Evolutionary conservation across 306 rosid genomes (phyloP).

Genomic region (Canavalia gladiata): DNA sequence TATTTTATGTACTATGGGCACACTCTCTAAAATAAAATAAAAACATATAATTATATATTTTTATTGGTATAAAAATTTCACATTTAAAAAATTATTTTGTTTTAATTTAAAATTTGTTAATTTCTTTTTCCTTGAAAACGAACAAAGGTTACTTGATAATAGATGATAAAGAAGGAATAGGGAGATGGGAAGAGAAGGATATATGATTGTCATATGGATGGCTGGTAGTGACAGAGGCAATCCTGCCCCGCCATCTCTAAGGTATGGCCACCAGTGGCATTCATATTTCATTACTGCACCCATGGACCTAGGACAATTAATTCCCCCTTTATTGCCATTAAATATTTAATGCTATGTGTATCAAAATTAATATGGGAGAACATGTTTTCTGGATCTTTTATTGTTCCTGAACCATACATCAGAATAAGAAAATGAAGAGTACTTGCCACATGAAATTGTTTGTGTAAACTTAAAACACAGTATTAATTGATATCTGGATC

Average conservation of each 20-base stretch:
- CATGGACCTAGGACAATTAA: slow-evolving; percentile 43
- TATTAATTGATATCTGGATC: no score
- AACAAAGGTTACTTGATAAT: no score
- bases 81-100: no score
- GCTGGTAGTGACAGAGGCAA: slow-evolving; percentile 19
- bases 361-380: neutral
- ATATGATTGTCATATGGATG: neutral
- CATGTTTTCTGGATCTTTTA: neutral
- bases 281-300: slow-evolving; percentile 23
- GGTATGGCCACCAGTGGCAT: slow-evolving; percentile 46
- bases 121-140: no score
- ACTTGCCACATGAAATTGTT: neutral
- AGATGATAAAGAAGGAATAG: neutral
- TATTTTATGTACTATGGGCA: no score
- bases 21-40: no score
- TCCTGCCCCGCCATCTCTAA: slow-evolving; percentile 28
- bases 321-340: slow-evolving; percentile 30
- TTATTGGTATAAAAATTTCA: no score
- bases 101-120: no score
- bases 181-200: neutral
- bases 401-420: slow-evolving; percentile 18
- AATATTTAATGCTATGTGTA: neutral
- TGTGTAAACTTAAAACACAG: no score
- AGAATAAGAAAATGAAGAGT: neutral
- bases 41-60: no score